phyloP scores from a whole-genome alignment of 768 basidiomycete genomes.

The Mycena vitilis region DNA sequence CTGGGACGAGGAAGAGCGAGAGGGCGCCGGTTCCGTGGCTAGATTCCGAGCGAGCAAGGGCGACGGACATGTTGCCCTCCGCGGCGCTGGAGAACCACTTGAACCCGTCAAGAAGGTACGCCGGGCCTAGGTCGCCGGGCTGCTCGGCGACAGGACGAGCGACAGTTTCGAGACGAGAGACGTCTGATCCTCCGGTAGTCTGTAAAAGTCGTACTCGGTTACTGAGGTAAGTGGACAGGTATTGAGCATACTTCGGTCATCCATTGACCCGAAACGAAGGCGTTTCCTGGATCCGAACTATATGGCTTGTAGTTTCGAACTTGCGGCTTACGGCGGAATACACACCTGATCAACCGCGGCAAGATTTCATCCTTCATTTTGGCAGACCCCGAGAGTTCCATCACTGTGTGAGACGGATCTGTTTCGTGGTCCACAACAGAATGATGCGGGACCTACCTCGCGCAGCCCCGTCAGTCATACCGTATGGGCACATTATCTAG shows the following conservation, averaged over 20 bases:
- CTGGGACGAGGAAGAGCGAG: slow-evolving; percentile 80
- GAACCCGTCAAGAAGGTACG: slow-evolving; percentile 73
- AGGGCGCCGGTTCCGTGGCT: slow-evolving; percentile 70
- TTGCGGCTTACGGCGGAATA: background rate
- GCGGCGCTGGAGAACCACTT: slow-evolving; percentile 91
- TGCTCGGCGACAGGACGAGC: slow-evolving; percentile 52
- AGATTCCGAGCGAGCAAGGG: slow-evolving; percentile 78
- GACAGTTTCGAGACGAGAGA: slow-evolving; percentile 77
- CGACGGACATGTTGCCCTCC: slow-evolving; percentile 78
- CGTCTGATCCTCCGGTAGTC: slow-evolving; percentile 59
- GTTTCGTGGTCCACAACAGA: background rate
- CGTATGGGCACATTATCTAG: slow-evolving; percentile 77
- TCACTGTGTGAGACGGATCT: slow-evolving; percentile 46
- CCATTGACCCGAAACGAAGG: slow-evolving; percentile 86
- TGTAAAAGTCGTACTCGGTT: slow-evolving; percentile 36
- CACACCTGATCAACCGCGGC: slow-evolving; percentile 71
- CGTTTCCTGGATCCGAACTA: slow-evolving; percentile 70
- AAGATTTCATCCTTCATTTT: slow-evolving; percentile 70
- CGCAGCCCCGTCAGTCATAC: slow-evolving; percentile 85
- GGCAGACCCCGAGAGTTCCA: slow-evolving; percentile 72
- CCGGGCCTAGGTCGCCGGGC: slow-evolving; percentile 40
- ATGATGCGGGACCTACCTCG: slow-evolving; percentile 52
- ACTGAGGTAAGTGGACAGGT: slow-evolving; percentile 6
- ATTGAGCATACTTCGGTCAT: slow-evolving; percentile 73
- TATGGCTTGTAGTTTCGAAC: background rate